Percentiles rank a stretch among this genome's conserved stretches.
Conservation (phyloP, 2,329 filamentous ascomycete genomes). For the Triangularia setosa region DNA sequence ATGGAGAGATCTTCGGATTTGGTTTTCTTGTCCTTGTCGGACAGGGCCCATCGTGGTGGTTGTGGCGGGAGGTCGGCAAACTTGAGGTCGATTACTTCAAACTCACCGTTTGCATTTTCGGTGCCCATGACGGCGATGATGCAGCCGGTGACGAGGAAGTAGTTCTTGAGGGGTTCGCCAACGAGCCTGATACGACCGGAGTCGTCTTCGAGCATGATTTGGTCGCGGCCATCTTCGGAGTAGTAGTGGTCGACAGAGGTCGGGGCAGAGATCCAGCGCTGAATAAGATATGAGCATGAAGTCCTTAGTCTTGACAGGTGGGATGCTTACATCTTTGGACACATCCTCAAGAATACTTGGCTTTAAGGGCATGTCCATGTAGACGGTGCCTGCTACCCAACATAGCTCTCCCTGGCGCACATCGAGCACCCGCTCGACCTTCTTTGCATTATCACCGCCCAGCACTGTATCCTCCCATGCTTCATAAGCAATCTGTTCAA, state of each 20-base stretch:
- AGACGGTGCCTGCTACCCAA: conserved; percentile 92
- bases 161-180: conserved; percentile 62
- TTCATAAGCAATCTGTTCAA: conserved; percentile 68
- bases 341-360: conserved; percentile 95
- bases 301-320: neutral
- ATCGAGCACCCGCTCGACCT: conserved; percentile 85
- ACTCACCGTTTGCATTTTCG: conserved; percentile 86
- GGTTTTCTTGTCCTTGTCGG: conserved; percentile 45
- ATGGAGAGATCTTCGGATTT: conserved; percentile 58
- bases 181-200: conserved; percentile 81
- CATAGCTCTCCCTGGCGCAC: conserved; percentile 93
- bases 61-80: conserved; percentile 84
- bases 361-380: conserved; percentile 96
- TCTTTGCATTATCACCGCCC: conserved; percentile 67
- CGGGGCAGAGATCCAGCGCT: conserved; percentile 88
- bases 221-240: conserved; percentile 54
- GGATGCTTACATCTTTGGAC: conserved; percentile 70
- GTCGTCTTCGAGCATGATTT: conserved; percentile 91
- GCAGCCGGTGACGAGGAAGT: conserved; percentile 83
- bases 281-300: neutral
- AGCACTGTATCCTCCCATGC: conserved; percentile 78
- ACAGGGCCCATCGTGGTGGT: conserved; percentile 71
- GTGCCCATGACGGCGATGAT: conserved; percentile 94
- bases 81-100: conserved; percentile 87
- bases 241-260: conserved; percentile 74